These are phyloP conservation scores for Aspergillus viridinutans DNA, from an alignment of 2,329 filamentous ascomycete genomes.

Conservation along the genomic window DNA sequence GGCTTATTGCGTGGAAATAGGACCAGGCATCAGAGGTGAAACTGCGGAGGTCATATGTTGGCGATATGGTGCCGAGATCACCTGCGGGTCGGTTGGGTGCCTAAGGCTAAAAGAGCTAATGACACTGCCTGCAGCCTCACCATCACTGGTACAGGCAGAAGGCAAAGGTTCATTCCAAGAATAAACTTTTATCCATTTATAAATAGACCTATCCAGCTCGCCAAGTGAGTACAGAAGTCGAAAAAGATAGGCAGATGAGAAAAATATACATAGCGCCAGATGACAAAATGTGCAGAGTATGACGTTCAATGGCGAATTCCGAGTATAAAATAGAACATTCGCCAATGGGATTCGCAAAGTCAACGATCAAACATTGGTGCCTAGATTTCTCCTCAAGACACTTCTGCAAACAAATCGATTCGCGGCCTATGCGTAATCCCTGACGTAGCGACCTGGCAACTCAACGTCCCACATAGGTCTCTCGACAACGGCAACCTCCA, in stretches of 20 bases:
- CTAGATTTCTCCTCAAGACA: background rate
- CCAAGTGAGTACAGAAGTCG: slow-evolving; percentile 3
- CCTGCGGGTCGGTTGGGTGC: background rate
- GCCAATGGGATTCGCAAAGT: background rate
- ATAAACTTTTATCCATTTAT: slow-evolving; percentile 13
- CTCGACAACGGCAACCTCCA: slow-evolving; percentile 85
- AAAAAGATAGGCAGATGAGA: background rate
- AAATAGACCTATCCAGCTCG: slow-evolving; percentile 11
- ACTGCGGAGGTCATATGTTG: background rate
- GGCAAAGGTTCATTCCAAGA: background rate
- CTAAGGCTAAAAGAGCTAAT: background rate
- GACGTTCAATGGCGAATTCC: background rate
- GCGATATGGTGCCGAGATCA: background rate
- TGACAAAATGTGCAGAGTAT: background rate
- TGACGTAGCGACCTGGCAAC: slow-evolving; percentile 66
- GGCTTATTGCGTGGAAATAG: background rate
- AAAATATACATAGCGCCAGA: slow-evolving; percentile 1
- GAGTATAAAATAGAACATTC: background rate
- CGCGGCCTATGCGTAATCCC: slow-evolving; percentile 44
- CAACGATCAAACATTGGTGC: background rate
- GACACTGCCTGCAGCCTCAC: background rate
- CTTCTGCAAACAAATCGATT: background rate
- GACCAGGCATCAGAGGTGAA: background rate
- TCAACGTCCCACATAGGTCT: slow-evolving; percentile 79
- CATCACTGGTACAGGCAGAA: background rate